Evolutionary conservation across 2,329 filamentous ascomycete genomes (phyloP).

Genomic region (Graphilbum fragrans): DNA sequence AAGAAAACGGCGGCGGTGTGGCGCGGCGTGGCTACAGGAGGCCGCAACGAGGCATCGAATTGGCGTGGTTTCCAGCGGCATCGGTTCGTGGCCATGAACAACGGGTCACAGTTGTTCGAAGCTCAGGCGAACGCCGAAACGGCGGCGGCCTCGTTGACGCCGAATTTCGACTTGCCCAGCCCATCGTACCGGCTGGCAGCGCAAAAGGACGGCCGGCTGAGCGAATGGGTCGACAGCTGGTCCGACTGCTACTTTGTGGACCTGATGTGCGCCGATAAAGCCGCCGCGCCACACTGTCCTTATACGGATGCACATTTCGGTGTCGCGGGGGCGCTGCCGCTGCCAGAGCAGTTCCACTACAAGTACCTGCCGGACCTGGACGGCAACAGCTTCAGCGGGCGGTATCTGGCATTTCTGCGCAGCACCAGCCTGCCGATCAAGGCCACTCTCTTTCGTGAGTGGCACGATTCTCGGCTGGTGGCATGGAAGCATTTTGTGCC

Average conservation of each 20-base stretch:
- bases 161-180: conserved; percentile 43
- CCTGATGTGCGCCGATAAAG: conserved; percentile 33
- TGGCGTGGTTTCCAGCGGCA: conserved; percentile 67
- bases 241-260: conserved; percentile 41
- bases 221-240: conserved; percentile 35
- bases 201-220: conserved; percentile 29
- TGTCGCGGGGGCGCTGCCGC: conserved; percentile 23
- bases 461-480: conserved; percentile 64
- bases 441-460: conserved; percentile 66
- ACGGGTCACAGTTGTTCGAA: conserved; percentile 42
- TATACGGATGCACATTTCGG: conserved; percentile 37
- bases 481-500: conserved; percentile 75
- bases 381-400: conserved; percentile 49
- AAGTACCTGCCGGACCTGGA: conserved; percentile 71
- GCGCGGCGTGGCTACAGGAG: conserved; percentile 57
- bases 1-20: conserved; percentile 45
- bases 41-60: conserved; percentile 43
- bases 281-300: conserved; percentile 22
- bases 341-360: conserved; percentile 42
- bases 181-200: conserved; percentile 34
- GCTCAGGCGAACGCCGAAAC: conserved; percentile 31
- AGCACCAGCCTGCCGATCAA: conserved; percentile 65
- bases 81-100: conserved; percentile 63
- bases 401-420: conserved; percentile 56
- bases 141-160: conserved; percentile 18